Percentiles rank a stretch among this genome's conserved stretches.
These are phyloP conservation scores for Penicillium herquei DNA, from an alignment of 495 filamentous ascomycete genomes.

Conservation along the genomic window DNA sequence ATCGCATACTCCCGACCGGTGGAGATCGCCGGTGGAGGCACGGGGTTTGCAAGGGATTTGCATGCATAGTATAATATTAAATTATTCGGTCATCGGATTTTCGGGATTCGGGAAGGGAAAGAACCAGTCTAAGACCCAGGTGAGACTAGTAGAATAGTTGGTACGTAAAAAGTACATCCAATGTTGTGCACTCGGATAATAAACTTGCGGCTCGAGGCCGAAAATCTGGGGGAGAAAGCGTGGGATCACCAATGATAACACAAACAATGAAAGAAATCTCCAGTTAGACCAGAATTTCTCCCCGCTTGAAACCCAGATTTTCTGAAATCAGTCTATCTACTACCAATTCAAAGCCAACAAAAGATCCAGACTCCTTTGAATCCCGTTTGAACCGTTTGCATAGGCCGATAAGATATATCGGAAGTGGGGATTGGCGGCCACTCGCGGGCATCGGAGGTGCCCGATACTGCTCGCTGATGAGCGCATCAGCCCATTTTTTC, in stretches of 20 bases:
- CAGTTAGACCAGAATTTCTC: not conserved
- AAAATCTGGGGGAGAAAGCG: conserved; percentile 17
- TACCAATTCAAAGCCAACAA: not conserved
- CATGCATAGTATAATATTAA: not conserved
- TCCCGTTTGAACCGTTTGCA: not conserved
- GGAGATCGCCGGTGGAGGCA: conserved; percentile 14
- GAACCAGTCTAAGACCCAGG: not conserved
- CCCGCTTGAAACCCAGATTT: not conserved
- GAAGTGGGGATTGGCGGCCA: conserved; percentile 33
- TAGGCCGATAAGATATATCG: conserved; percentile 6
- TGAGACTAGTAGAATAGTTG: not conserved
- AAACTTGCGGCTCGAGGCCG: conserved; percentile 6
- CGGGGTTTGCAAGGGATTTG: conserved; percentile 9
- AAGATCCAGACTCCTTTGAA: not conserved
- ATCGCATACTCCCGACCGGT: not conserved
- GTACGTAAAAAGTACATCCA: not conserved
- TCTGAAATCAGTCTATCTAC: not conserved
- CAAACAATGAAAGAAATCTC: not conserved
- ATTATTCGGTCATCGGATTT: conserved; percentile 18
- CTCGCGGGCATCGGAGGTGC: conserved; percentile 46
- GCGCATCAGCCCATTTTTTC: conserved; percentile 19
- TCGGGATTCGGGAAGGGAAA: conserved; percentile 19
- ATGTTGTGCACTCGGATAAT: not conserved
- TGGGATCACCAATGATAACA: not conserved
- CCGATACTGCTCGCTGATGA: conserved; percentile 29